A percentile compares a stretch with the other conserved stretches of the same genome.
Conservation (phyloP, 257 asterid species). For the Cynanchum wilfordii region DNA sequence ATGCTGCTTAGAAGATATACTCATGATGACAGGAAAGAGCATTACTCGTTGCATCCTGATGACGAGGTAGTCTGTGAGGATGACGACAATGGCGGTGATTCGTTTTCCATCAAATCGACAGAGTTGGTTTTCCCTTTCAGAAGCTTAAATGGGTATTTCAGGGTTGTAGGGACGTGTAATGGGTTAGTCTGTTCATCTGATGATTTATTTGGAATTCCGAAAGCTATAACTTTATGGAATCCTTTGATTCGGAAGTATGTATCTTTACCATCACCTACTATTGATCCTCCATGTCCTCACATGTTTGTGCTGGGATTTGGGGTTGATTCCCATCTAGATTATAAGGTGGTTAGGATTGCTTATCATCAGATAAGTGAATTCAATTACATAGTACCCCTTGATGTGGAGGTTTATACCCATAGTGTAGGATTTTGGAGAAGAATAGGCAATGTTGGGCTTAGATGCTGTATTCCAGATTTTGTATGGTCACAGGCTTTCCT, state of each 20-base stretch:
- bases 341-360: constrained; percentile 57
- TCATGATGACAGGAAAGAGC: constrained; percentile 27
- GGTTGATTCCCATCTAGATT: constrained; percentile 21
- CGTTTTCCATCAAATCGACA: constrained; percentile 15
- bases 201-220: constrained; percentile 28
- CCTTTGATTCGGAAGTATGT: constrained; percentile 38
- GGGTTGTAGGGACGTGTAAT: constrained; percentile 51
- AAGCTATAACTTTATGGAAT: constrained; percentile 39
- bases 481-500: constrained; percentile 35
- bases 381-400: constrained; percentile 23
- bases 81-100: background rate
- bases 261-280: constrained; percentile 27
- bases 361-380: constrained; percentile 20
- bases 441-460: constrained; percentile 17
- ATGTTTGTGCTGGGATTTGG: constrained; percentile 49
- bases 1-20: constrained; percentile 37
- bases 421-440: constrained; percentile 38
- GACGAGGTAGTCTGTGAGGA: background rate
- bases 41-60: constrained; percentile 25
- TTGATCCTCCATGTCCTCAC: constrained; percentile 26
- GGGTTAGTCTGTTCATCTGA: constrained; percentile 54
- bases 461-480: constrained; percentile 24
- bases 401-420: constrained; percentile 41
- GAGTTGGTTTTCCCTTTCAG: constrained; percentile 35
- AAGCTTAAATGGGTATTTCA: constrained; percentile 38